phyloP scores from a whole-genome alignment of 1,139 yeast genomes.

The Candida sp. region DNA sequence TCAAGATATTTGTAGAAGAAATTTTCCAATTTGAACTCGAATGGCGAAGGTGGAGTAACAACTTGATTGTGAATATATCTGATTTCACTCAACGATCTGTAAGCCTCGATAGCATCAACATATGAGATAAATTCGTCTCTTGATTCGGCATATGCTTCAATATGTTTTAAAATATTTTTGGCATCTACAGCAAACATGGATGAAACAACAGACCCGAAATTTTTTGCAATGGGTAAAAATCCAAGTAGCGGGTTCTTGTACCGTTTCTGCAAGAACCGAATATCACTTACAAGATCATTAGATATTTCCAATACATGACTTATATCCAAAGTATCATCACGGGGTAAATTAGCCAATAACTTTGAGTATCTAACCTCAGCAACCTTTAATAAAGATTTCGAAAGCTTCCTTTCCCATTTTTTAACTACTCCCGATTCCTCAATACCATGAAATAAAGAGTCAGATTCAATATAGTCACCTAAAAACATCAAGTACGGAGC shows the following conservation, averaged over 20 bases:
- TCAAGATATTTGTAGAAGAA: slow-evolving; percentile 58
- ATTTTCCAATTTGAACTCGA: slow-evolving; percentile 57
- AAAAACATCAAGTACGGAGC: slow-evolving; percentile 52
- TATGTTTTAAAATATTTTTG: slow-evolving; percentile 55
- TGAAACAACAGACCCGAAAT: slow-evolving; percentile 55
- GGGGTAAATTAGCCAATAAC: slow-evolving; percentile 50
- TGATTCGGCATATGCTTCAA: slow-evolving; percentile 41
- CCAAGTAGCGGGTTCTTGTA: slow-evolving; percentile 65
- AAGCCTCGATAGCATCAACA: slow-evolving; percentile 61
- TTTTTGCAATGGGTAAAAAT: slow-evolving; percentile 49
- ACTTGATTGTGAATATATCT: slow-evolving; percentile 55
- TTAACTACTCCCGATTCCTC: slow-evolving; percentile 36
- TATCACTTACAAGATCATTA: slow-evolving; percentile 49
- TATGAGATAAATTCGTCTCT: slow-evolving; percentile 42
- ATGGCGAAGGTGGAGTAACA: slow-evolving; percentile 24
- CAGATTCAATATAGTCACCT: slow-evolving; percentile 51
- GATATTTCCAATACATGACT: slow-evolving; percentile 60
- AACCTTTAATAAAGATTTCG: slow-evolving; percentile 45
- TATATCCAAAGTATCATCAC: slow-evolving; percentile 57
- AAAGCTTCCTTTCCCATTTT: slow-evolving; percentile 51
- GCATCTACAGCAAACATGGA: slow-evolving; percentile 66
- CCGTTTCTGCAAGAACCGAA: slow-evolving; percentile 53
- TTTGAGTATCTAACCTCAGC: slow-evolving; percentile 62
- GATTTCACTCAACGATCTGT: slow-evolving; percentile 53
- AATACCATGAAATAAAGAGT: slow-evolving; percentile 37